These are phyloP conservation scores for Sistotremastrum suecicum DNA, from an alignment of 768 basidiomycete species.

Conservation along the genomic window DNA sequence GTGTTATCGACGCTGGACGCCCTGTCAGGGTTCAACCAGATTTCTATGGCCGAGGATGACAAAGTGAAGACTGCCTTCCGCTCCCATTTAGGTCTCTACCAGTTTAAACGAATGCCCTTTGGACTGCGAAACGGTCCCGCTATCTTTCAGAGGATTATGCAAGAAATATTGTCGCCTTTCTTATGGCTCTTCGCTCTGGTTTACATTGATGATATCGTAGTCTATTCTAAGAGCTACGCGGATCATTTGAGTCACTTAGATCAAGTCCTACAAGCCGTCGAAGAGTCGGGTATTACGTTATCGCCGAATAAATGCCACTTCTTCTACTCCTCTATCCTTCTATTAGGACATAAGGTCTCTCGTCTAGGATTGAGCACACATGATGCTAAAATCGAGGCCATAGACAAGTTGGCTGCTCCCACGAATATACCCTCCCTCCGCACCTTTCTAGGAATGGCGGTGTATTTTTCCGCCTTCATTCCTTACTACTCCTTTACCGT, in stretches of 20 bases:
- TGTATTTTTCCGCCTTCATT: conserved; percentile 23
- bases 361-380: conserved; percentile 22
- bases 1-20: conserved; percentile 22
- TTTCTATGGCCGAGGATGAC: conserved; percentile 16
- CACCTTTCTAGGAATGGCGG: conserved; percentile 23
- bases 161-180: conserved; percentile 19
- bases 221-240: conserved; percentile 16
- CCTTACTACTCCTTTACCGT: conserved; percentile 22
- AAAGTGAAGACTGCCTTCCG: conserved; percentile 23
- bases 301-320: conserved; percentile 23
- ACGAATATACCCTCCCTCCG: conserved; percentile 15
- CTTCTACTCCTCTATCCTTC: conserved; percentile 17
- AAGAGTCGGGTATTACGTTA: conserved; percentile 16
- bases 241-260: conserved; percentile 19
- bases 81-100: conserved; percentile 24
- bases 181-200: conserved; percentile 27
- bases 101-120: conserved; percentile 30
- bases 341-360: conserved; percentile 28
- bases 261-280: conserved; percentile 16
- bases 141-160: conserved; percentile 30
- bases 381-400: conserved; percentile 22
- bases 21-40: conserved; percentile 26
- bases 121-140: conserved; percentile 17
- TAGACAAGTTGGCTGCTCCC: conserved; percentile 15
- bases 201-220: conserved; percentile 29